These are phyloP conservation scores for Cyclostephanos invisitatus DNA, from an alignment of 108 stramenopile species.

Conservation along the genomic window DNA sequence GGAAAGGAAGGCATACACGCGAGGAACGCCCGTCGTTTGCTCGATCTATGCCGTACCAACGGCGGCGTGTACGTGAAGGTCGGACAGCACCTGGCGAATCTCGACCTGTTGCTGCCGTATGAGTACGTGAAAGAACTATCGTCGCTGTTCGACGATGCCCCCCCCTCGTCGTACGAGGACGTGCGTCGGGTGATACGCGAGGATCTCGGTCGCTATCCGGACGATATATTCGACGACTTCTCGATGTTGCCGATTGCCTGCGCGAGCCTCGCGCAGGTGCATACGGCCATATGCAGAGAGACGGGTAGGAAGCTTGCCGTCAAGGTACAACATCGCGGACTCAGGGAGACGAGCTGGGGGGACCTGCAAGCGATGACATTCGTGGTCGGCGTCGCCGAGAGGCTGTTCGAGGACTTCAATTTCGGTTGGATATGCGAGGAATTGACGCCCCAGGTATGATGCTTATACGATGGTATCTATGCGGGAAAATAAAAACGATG, in stretches of 20 bases:
- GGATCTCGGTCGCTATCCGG: constrained; percentile 73
- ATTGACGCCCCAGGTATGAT: constrained; percentile 72
- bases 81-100: constrained; percentile 91
- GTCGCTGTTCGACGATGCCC: constrained; percentile 82
- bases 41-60: constrained; percentile 82
- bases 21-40: constrained; percentile 67
- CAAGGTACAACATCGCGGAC: constrained; percentile 92
- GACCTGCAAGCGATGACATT: constrained; percentile 81
- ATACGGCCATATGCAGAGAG: constrained; percentile 65
- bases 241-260: constrained; percentile 86
- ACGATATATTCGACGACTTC: constrained; percentile 83
- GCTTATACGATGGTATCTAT: no score
- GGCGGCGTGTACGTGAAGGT: constrained; percentile 82
- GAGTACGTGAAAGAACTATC: constrained; percentile 82
- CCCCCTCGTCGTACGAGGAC: constrained; percentile 50
- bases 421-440: constrained; percentile 96
- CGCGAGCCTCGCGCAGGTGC: constrained; percentile 94
- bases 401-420: constrained; percentile 84
- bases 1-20: constrained; percentile 43
- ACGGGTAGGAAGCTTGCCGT: constrained; percentile 82
- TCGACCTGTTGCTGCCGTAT: constrained; percentile 88
- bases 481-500: no score
- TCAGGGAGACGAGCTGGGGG: constrained; percentile 81
- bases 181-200: constrained; percentile 72
- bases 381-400: constrained; percentile 71